Evolutionary conservation across 495 filamentous ascomycete genomes (phyloP), one percentile per base, ranked within the genome.

Genomic region (Ramalina intermedia): DNA sequence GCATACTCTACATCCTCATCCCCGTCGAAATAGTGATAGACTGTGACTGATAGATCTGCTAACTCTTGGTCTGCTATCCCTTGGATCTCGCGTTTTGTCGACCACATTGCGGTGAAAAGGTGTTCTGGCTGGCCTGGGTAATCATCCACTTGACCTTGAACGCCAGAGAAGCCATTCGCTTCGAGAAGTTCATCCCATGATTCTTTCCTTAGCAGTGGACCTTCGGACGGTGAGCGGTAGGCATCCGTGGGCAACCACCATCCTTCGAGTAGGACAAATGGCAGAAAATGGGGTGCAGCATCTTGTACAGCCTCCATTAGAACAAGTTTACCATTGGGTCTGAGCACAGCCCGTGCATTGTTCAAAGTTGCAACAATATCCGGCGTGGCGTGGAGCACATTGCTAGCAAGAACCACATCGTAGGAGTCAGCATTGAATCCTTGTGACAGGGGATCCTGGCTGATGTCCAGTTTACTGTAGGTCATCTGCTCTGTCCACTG

Each of bases 291-390:
- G 27, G 27, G 27, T 33, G 27, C 3, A 33, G 27, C 27, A 12
- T 33, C 27, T 33, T 33, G 27, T 12, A 33, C 27, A 33, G 27
- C 27, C 11, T 33, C 27, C 27, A 33, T 33, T 8, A 61, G 20
- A 2, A 62, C 27, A 1, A 61, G 21, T 23, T 50, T 53, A 4
- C 58, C 58, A 18, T 50, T 56, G 42, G 50, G 55, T 37, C 56
- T 61, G 20, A 63, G 33, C 14, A 65, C 50, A 24, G 52, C 57
- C 2, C 57, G 55, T 12, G 46, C 45, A 37, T 64, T 56, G 1
- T 12, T 48, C 36, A 76, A 53, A 1, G 69, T 59, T 7, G 58
- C 57, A 23, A 64, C 58, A 27, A 76, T 50, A 29, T 62, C 46
- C 43, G 29, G 61, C 27, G 50, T 64, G 37, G 48, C 59, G 33